phyloP scores from a whole-genome alignment of 2,329 filamentous ascomycete genomes.

The Aspergillus sp. region DNA sequence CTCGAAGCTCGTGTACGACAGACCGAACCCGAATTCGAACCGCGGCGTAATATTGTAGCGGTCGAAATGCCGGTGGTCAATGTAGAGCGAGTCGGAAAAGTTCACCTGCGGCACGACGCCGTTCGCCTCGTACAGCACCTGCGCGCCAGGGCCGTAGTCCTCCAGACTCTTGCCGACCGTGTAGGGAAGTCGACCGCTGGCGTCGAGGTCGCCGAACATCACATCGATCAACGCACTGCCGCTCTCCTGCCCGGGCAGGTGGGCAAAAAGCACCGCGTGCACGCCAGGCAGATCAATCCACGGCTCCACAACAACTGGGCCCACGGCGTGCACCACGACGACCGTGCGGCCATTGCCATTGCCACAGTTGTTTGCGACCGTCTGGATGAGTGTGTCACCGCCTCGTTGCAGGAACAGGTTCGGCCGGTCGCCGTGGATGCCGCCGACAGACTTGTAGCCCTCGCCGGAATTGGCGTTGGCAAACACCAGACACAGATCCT shows the following conservation, averaged over 20 bases:
- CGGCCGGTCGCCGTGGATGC: slow-evolving; percentile 76
- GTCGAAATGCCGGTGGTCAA: slow-evolving; percentile 90
- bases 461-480: slow-evolving; percentile 82
- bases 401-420: slow-evolving; percentile 72
- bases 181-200: slow-evolving; percentile 81
- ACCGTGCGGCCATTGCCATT: slow-evolving; percentile 61
- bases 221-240: slow-evolving; percentile 79
- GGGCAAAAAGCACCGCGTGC: slow-evolving; percentile 77
- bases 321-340: slow-evolving; percentile 85
- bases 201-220: slow-evolving; percentile 74
- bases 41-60: slow-evolving; percentile 70
- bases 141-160: slow-evolving; percentile 73
- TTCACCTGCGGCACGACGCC: slow-evolving; percentile 74
- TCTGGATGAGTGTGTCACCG: slow-evolving; percentile 72
- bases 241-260: slow-evolving; percentile 83
- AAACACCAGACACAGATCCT: slow-evolving; percentile 84
- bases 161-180: slow-evolving; percentile 73
- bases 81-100: slow-evolving; percentile 78
- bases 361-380: slow-evolving; percentile 68
- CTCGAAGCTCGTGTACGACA: slow-evolving; percentile 76
- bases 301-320: slow-evolving; percentile 74
- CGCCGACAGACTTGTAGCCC: slow-evolving; percentile 64
- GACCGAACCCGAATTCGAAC: slow-evolving; percentile 82
- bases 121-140: slow-evolving; percentile 69
- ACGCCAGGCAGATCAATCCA: slow-evolving; percentile 78